phyloP scores from a whole-genome alignment of 2,329 filamentous ascomycete species.

The Cladosporium sp. region DNA sequence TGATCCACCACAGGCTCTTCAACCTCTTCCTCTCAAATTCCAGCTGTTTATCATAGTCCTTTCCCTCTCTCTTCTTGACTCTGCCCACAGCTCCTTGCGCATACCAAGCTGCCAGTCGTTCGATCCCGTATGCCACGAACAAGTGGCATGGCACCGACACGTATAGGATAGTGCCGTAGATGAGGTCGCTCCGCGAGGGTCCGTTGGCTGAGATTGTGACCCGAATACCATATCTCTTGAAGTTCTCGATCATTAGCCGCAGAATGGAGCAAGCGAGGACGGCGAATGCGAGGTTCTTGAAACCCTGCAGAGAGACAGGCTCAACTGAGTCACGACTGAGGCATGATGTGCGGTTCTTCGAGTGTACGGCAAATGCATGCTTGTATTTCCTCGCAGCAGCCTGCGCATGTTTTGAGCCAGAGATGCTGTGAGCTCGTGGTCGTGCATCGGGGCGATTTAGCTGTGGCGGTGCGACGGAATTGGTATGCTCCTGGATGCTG shows the following conservation, averaged over 20 bases:
- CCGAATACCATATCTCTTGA: slow-evolving; percentile 93
- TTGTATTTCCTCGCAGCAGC: slow-evolving; percentile 65
- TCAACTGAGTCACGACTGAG: slow-evolving; percentile 75
- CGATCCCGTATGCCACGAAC: slow-evolving; percentile 84
- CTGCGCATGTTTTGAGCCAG: slow-evolving; percentile 9
- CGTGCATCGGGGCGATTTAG: neutral
- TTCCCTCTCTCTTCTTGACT: slow-evolving; percentile 46
- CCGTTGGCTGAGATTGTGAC: slow-evolving; percentile 81
- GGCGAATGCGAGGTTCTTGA: slow-evolving; percentile 93
- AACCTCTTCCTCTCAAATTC: slow-evolving; percentile 35
- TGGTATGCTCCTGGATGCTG: neutral
- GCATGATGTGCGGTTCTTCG: slow-evolving; percentile 66
- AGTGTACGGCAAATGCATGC: slow-evolving; percentile 86
- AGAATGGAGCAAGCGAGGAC: slow-evolving; percentile 90
- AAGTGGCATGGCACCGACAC: slow-evolving; percentile 86
- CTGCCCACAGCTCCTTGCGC: slow-evolving; percentile 65
- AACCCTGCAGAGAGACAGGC: slow-evolving; percentile 53
- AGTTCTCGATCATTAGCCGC: slow-evolving; percentile 86
- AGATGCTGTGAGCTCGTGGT: slow-evolving; percentile 6
- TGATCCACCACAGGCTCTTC: slow-evolving; percentile 60
- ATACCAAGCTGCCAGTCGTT: slow-evolving; percentile 74
- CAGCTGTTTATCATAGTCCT: slow-evolving; percentile 53
- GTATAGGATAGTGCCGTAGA: slow-evolving; percentile 74
- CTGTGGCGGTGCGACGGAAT: neutral
- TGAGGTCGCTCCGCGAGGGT: slow-evolving; percentile 72